Base-by-base conservation (phyloP, 352 stramenopile species). In the Globisporangium uncinulatum region DNA sequence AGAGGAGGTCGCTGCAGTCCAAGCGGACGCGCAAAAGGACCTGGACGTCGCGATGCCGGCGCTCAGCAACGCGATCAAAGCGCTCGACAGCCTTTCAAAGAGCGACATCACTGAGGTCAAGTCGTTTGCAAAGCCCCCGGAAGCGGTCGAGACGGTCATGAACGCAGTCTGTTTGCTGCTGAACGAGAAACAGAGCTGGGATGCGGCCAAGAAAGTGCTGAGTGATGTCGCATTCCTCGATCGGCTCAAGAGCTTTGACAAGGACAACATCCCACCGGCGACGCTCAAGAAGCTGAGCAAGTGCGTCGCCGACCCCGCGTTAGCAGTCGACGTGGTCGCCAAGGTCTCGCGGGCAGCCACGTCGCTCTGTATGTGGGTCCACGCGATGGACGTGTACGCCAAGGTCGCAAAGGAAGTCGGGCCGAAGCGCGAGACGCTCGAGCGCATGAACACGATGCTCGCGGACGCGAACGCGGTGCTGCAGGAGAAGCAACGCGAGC, bases 361-460 rank as follows among this genome's bases (percentile, higher is more conserved):
- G 1, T 97, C 88, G 32, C 70, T 98, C 0, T 98, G 92, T 62
- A 98, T 98, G 91, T 98, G 93, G 89, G 92, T 86, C 0, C 76
- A 87, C 15, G 92, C 92, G 6, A 97, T 98, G 85, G 92, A 96
- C 61, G 96, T 86, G 21, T 98, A 98, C 71, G 89, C 98, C 64
- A 82, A 76, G 5, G 91, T 98, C 31, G 91, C 88, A 21, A 97
- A 97, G 62, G 95, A 90, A 58, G 97, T 98, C 66, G 92, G 70
- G 9, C 93, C 93, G 0, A 98, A 98, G 67, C 94, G 96, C 53
- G 84, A 94, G 57, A 93, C 93, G 21, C 74, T 98, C 1, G 83
- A 85, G 31, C 71, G 77, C 15, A 91, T 92, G 0, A 87, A 98
- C 57, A 68, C 86, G n/a, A 77, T 89, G 1, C 81, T 98, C 0